Conservation (phyloP, 805 yeast genomes). For the Wickerhamiella australiensis region DNA sequence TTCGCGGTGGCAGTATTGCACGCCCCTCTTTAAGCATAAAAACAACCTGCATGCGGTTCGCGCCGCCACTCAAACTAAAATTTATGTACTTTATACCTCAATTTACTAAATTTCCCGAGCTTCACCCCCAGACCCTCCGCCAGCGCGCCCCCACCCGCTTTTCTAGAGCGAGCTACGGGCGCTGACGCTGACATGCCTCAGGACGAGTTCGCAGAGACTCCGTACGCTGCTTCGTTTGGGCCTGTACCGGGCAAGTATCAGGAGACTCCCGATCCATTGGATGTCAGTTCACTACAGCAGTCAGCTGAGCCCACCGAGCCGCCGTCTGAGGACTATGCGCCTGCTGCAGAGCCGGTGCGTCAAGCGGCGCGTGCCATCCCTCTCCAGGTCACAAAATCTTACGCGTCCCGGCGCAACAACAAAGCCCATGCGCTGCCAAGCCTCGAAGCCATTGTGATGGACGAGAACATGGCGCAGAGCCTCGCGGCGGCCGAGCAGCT, state of each 20-base stretch:
- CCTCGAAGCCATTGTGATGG: constrained; percentile 9
- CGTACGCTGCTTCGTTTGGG: constrained; percentile 13
- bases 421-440: neutral
- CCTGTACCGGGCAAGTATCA: constrained; percentile 5
- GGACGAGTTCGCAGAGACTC: constrained; percentile 13
- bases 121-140: neutral
- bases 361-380: neutral
- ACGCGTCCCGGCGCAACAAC: neutral
- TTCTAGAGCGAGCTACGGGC: too few species aligned
- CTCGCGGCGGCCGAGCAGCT: constrained; percentile 11
- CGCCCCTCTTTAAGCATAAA: too few species aligned
- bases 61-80: too few species aligned
- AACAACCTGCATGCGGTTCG: too few species aligned
- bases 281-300: neutral
- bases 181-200: constrained; percentile 9
- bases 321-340: neutral
- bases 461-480: constrained; percentile 4
- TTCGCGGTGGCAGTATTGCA: too few species aligned
- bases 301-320: neutral
- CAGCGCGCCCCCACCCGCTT: neutral
- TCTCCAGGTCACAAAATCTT: neutral
- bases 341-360: neutral
- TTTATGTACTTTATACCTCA: too few species aligned
- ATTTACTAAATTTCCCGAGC: neutral
- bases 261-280: neutral